These are phyloP conservation scores for Neonectria magnoliae DNA, from an alignment of 2,329 filamentous ascomycete genomes.

Conservation along the genomic window DNA sequence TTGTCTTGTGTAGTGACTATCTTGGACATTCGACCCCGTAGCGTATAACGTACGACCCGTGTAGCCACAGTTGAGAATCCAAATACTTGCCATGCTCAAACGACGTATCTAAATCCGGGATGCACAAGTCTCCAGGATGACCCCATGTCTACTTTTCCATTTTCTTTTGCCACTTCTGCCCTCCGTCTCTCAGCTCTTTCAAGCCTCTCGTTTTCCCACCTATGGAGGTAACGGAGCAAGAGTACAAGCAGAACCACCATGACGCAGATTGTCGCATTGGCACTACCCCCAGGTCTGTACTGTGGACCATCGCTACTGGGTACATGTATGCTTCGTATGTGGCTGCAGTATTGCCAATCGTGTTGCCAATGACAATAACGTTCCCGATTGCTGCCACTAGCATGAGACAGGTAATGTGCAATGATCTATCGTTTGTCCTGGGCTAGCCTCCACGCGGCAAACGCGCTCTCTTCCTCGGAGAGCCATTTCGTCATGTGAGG, in stretches of 20 bases:
- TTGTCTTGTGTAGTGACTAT: too few species aligned
- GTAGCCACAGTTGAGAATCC: too few species aligned
- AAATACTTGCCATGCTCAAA: neutral
- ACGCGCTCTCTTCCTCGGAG: constrained; percentile 58
- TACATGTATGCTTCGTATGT: constrained; percentile 62
- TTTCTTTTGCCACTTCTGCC: neutral
- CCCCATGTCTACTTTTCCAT: constrained; percentile 6
- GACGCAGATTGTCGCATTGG: constrained; percentile 71
- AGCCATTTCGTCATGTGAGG: constrained; percentile 64
- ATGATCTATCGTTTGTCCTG: constrained; percentile 62
- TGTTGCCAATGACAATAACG: constrained; percentile 71
- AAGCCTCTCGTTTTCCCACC: constrained; percentile 68
- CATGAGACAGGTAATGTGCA: constrained; percentile 66
- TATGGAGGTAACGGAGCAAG: constrained; percentile 62
- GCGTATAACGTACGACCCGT: too few species aligned
- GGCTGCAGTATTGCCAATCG: constrained; percentile 69
- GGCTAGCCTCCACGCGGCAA: constrained; percentile 62
- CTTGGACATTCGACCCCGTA: too few species aligned
- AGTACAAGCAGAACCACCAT: constrained; percentile 66
- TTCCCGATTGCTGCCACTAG: constrained; percentile 63
- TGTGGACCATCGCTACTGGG: constrained; percentile 51
- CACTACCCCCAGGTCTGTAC: constrained; percentile 64
- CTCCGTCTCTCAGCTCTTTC: constrained; percentile 55
- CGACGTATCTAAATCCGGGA: constrained; percentile 29
- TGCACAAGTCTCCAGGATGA: neutral